These are phyloP conservation scores for Colletotrichum kahawae DNA, from an alignment of 2,329 filamentous ascomycete genomes.

Conservation along the genomic window DNA sequence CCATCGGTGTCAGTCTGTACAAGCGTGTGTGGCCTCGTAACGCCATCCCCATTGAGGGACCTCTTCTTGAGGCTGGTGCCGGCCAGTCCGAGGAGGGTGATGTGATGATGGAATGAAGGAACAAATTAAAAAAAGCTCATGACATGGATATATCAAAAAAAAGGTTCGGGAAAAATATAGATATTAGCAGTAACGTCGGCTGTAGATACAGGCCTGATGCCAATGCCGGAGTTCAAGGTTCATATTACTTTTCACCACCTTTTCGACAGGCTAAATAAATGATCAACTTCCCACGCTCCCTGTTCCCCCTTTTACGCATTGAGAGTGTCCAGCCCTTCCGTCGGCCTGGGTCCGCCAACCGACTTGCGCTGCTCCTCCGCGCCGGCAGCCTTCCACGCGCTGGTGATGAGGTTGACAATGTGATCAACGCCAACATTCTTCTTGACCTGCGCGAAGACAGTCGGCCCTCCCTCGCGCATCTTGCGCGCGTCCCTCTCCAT, in stretches of 20 bases:
- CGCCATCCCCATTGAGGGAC: conserved; percentile 54
- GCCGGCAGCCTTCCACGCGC: conserved; percentile 91
- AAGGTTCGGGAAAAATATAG: background rate
- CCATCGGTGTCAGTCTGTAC: conserved; percentile 87
- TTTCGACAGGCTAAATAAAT: background rate
- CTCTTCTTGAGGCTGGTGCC: conserved; percentile 41
- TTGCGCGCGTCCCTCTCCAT: conserved; percentile 95
- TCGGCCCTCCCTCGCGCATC: conserved; percentile 95
- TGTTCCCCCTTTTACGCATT: background rate
- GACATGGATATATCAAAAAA: conserved; percentile 17
- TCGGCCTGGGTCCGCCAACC: conserved; percentile 62
- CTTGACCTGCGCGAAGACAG: conserved; percentile 98
- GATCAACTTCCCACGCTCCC: background rate
- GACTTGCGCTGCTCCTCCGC: conserved; percentile 66
- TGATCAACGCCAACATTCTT: conserved; percentile 82
- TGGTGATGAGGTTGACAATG: conserved; percentile 86
- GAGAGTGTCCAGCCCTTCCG: conserved; percentile 58
- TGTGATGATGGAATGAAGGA: conserved; percentile 46
- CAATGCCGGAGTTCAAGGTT: conserved; percentile 11
- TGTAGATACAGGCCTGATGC: conserved; percentile 17
- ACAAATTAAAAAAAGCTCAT: conserved; percentile 23
- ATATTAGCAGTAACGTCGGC: conserved; percentile 15
- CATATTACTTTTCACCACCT: background rate
- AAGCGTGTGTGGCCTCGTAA: conserved; percentile 83
- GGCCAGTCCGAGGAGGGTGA: conserved; percentile 28